These are phyloP conservation scores for Phtheirospermum japonicum DNA, from an alignment of 257 asterid genomes.

Conservation along the genomic window DNA sequence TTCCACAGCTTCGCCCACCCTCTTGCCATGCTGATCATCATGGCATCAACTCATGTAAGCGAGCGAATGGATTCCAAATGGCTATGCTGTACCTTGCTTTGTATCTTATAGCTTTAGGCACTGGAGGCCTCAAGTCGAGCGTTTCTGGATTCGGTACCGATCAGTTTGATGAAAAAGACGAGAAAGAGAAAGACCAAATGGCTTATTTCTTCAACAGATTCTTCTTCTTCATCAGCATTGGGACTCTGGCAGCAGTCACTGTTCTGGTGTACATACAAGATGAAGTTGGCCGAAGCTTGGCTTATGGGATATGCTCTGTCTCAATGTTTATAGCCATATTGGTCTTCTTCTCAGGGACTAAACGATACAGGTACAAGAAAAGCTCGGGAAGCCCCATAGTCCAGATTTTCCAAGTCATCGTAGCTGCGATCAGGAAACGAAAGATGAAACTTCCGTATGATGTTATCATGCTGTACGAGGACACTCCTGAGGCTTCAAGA, in stretches of 20 bases:
- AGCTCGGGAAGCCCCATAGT: constrained; percentile 72
- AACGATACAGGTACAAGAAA: constrained; percentile 63
- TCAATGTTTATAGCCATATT: constrained; percentile 57
- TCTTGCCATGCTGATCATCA: constrained; percentile 43
- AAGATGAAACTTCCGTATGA: constrained; percentile 51
- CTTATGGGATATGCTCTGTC: constrained; percentile 68
- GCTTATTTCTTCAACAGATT: constrained; percentile 78
- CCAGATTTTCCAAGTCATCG: constrained; percentile 71
- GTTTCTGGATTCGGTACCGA: constrained; percentile 88
- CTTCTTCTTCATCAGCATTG: constrained; percentile 89
- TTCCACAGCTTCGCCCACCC: constrained; percentile 74
- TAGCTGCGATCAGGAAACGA: constrained; percentile 60
- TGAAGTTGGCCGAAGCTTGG: constrained; percentile 68
- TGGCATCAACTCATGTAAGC: constrained; percentile 34
- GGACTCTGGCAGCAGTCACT: constrained; percentile 77
- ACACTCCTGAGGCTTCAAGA: constrained; percentile 51
- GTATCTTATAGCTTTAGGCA: constrained; percentile 80
- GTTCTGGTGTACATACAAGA: constrained; percentile 85
- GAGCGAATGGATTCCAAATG: constrained; percentile 74
- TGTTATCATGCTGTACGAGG: constrained; percentile 53
- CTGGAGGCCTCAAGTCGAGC: constrained; percentile 93
- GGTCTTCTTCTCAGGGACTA: constrained; percentile 64
- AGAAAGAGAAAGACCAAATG: constrained; percentile 76
- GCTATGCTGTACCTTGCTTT: constrained; percentile 65
- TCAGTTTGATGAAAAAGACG: constrained; percentile 89